Percentiles rank a stretch among this genome's conserved stretches.
These are phyloP conservation scores for Mycena sanguinolenta DNA, from an alignment of 768 basidiomycete genomes.

Conservation along the genomic window DNA sequence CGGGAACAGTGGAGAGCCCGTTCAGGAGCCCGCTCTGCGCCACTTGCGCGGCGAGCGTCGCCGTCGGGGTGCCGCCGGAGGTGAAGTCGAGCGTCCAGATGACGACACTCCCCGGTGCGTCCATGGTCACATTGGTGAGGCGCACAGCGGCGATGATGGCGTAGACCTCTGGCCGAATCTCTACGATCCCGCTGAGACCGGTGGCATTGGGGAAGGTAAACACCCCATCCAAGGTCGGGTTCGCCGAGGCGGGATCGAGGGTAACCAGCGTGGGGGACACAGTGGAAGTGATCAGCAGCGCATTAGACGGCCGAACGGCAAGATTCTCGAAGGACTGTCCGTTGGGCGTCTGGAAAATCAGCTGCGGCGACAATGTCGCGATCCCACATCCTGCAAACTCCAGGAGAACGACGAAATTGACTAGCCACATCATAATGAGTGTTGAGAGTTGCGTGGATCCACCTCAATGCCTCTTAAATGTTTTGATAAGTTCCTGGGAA, in stretches of 20 bases:
- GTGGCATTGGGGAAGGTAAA: background rate
- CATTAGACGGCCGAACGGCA: background rate
- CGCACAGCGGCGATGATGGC: background rate
- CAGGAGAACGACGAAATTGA: constrained; percentile 16
- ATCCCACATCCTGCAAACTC: constrained; percentile 20
- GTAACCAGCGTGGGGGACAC: background rate
- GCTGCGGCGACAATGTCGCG: constrained; percentile 11
- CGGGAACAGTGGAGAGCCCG: background rate
- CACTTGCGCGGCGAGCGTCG: background rate
- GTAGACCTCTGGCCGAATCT: background rate
- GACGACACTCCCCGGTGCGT: background rate
- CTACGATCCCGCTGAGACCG: background rate
- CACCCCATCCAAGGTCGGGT: background rate
- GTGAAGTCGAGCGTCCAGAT: background rate
- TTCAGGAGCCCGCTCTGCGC: background rate
- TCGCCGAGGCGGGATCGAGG: background rate
- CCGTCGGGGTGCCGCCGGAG: background rate
- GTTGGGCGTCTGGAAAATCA: background rate
- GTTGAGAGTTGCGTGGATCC: constrained; percentile 12
- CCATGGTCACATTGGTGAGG: background rate
- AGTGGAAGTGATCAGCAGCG: background rate
- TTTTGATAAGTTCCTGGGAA: constrained; percentile 1
- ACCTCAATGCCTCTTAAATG: constrained; percentile 23
- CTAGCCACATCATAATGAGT: too few relatives aligned
- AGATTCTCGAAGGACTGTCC: background rate